phyloP scores from a whole-genome alignment of 805 yeast genomes.

The Saccharomycodes ludwigii region DNA sequence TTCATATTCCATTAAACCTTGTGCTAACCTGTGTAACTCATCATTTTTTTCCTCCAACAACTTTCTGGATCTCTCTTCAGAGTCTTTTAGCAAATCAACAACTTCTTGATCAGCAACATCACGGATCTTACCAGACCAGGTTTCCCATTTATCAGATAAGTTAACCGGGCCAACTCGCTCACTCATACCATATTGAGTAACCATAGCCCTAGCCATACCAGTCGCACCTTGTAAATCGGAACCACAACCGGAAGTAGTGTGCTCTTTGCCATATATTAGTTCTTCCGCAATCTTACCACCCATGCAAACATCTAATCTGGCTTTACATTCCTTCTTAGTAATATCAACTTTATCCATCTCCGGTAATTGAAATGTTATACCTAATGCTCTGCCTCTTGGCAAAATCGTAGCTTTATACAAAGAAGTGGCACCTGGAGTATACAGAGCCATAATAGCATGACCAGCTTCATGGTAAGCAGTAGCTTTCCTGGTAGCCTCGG shows the following conservation, averaged over 20 bases:
- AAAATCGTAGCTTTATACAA: conserved; percentile 92
- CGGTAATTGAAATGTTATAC: conserved; percentile 94
- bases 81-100: conserved; percentile 53
- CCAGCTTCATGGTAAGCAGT: conserved; percentile 99
- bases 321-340: conserved; percentile 79
- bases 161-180: conserved; percentile 86
- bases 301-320: conserved; percentile 94
- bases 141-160: conserved; percentile 82
- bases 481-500: conserved; percentile 84
- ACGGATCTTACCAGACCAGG: conserved; percentile 83
- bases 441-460: conserved; percentile 96
- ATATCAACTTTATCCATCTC: conserved; percentile 96
- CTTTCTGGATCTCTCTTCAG: conserved; percentile 70
- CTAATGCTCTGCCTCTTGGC: conserved; percentile 94
- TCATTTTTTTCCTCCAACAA: conserved; percentile 46
- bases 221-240: conserved; percentile 88
- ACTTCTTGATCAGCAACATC: conserved; percentile 92
- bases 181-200: conserved; percentile 93
- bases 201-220: conserved; percentile 90
- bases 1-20: conserved; percentile 89
- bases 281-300: conserved; percentile 99
- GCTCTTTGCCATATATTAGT: conserved; percentile 76
- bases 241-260: conserved; percentile 92
- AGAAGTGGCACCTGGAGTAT: conserved; percentile 87
- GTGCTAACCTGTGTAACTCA: conserved; percentile 80